Evolutionary conservation across 139 green algal genomes (phyloP), one percentile per base, ranked within the genome.

Genomic region (Tetradesmus obliquus): DNA sequence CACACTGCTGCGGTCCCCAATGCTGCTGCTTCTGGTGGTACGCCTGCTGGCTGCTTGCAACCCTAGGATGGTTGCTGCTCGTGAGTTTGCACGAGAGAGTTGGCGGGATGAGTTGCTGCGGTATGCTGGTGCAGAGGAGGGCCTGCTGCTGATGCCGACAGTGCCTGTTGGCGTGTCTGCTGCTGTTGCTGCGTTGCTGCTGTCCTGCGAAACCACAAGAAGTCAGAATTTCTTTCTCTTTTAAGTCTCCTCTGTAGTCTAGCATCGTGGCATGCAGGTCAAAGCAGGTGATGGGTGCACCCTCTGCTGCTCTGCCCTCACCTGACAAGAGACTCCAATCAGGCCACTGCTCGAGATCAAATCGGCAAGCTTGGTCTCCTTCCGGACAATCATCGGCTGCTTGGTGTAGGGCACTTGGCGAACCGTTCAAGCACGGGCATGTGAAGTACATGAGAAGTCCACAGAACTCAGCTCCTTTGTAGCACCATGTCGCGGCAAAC

Each of bases 61-160:
- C 5, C 84, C 84, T 79, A 88, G 10, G 9, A 88, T 88, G n/a
- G 66, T 60, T 32, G 84, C 57, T 88, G 84, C 84, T 88, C 84
- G 62, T 5, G 20, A 76, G 51, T 79, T 88, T 19, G 84, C 84
- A 54, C 84, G 57, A 24, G 57, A 58, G 4, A 88, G 57, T n/a
- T 88, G 84, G 13, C 84, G 62, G 22, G 84, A 79, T 15, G 84
- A 88, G n/a, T 20, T 53, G 3, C 12, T 57, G 10, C 8, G 8
- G 20, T 57, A n/a, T 55, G 57, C 79, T 55, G 84, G 84, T 24
- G 84, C 84, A 45, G 84, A 88, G 55, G 55, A 79, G 5, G 84
- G 84, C 57, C 84, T 24, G 8, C 84, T 79, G 57, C 57, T 55
- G 71, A 20, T 24, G 22, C 15, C 12, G 22, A 32, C 66, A 76